Evolutionary conservation across 2,329 filamentous ascomycete species (phyloP).

Genomic region (Kalaharituber pfeilii): DNA sequence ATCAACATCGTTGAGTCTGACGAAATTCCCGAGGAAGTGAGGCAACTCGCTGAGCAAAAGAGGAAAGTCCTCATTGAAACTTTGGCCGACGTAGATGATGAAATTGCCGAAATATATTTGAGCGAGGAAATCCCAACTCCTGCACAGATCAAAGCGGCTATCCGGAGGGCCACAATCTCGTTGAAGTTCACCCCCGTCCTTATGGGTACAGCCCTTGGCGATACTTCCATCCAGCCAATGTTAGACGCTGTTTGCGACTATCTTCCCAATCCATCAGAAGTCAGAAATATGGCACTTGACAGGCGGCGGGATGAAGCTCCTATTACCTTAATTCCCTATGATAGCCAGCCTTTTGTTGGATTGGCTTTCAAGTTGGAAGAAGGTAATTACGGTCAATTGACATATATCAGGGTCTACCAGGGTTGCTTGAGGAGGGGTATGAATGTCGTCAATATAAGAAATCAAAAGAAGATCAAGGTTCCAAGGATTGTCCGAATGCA

Average conservation of each 20-base stretch:
- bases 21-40: slow-evolving; percentile 64
- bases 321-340: slow-evolving; percentile 82
- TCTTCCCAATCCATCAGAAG: slow-evolving; percentile 77
- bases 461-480: slow-evolving; percentile 88
- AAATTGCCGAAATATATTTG: slow-evolving; percentile 88
- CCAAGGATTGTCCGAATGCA: slow-evolving; percentile 98
- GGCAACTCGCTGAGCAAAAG: slow-evolving; percentile 62
- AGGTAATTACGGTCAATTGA: slow-evolving; percentile 94
- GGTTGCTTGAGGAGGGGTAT: slow-evolving; percentile 73
- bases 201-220: slow-evolving; percentile 88
- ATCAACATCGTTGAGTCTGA: slow-evolving; percentile 59
- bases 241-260: slow-evolving; percentile 93
- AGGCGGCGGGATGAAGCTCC: slow-evolving; percentile 57
- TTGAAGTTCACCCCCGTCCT: slow-evolving; percentile 87
- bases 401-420: slow-evolving; percentile 97
- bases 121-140: slow-evolving; percentile 66
- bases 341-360: slow-evolving; percentile 81
- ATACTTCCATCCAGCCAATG: slow-evolving; percentile 92
- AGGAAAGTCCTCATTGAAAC: slow-evolving; percentile 79
- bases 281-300: slow-evolving; percentile 79
- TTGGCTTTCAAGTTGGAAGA: slow-evolving; percentile 98
- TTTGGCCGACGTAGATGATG: slow-evolving; percentile 90
- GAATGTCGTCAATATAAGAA: slow-evolving; percentile 84
- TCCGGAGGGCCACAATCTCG: slow-evolving; percentile 73
- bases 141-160: slow-evolving; percentile 76